Base-by-base conservation (phyloP, 108 stramenopile genomes). In the Schizochytrium sp. region DNA sequence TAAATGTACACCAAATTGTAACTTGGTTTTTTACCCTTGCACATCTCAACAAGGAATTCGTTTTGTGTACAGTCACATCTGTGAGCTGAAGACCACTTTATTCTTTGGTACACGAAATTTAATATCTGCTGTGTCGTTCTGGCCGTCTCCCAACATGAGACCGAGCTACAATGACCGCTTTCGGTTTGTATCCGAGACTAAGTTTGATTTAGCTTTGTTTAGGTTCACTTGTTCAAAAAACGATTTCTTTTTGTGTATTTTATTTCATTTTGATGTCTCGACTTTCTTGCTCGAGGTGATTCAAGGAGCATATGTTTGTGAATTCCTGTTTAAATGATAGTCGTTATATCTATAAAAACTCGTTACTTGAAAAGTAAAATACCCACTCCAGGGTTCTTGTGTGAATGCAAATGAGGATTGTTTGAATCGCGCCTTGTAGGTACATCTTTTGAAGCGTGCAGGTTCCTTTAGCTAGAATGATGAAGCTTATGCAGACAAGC, bases 1-100 rank as follows among this genome's bases (percentile, higher is more conserved):
- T 97, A 97, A 89, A 89, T 42, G 7, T 42, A 2, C 19, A 60
- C 28, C 28, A 28, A 28, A 28, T 28, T 28, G 28, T 28, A 28
- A 28, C 28, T 28, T 28, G 28, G 28, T 28, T 28, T 28, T 28
- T 28, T 28, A 28, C 28, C 28, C 28, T 28, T 28, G 28, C 28
- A 28, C 28, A 28, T 28, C 28, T 28, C 28, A 28, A 28, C 28
- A 28, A 28, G 28, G 28, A 28, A 28, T 28, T 28, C 28, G 28
- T 28, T 28, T 28, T 28, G 28, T 28, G 28, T 28, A 28, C 28
- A 28, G 28, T 28, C 28, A 28, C 28, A 28, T 28, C 28, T 28
- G 28, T 28, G 28, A 28, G 28, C 28, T 28, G 28, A 28, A 28
- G 28, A 28, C 28, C 28, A 28, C 28, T 28, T 28, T 58, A 44